Conservation (phyloP, 768 basidiomycete species). For the Leccinum pellstonianum region DNA sequence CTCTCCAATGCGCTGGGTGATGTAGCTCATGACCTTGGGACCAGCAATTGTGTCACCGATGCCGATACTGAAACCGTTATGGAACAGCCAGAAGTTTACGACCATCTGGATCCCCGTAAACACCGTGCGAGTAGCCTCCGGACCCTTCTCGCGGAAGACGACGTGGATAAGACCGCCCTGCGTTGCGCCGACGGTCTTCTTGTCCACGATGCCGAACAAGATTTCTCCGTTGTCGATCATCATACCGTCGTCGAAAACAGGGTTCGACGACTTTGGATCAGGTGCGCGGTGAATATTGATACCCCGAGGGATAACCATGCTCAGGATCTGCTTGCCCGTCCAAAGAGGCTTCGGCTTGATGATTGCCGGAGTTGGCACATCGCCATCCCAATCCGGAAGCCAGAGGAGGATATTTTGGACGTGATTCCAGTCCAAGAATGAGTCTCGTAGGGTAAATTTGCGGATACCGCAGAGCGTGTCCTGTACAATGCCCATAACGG, state of each 20-base stretch:
- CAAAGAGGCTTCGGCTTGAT: conserved; percentile 96
- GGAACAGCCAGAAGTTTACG: conserved; percentile 98
- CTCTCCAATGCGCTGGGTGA: conserved; percentile 77
- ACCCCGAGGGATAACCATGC: conserved; percentile 88
- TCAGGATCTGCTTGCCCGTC: conserved; percentile 96
- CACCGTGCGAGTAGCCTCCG: conserved; percentile 82
- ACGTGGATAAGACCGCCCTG: conserved; percentile 95
- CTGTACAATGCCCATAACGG: conserved; percentile 99
- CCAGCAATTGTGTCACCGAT: conserved; percentile 99
- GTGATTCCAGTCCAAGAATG: conserved; percentile 91
- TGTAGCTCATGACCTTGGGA: conserved; percentile 79
- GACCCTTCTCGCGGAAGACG: conserved; percentile 96
- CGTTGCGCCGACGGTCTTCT: conserved; percentile 97
- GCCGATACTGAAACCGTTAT: conserved; percentile 98
- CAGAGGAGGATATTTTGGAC: conserved; percentile 98
- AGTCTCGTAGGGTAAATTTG: conserved; percentile 94
- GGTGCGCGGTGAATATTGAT: conserved; percentile 88
- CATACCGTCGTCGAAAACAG: conserved; percentile 91
- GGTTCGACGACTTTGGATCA: conserved; percentile 75
- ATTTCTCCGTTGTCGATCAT: conserved; percentile 97
- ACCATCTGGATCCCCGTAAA: conserved; percentile 94
- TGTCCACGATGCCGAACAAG: conserved; percentile 92
- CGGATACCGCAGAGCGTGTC: conserved; percentile 97
- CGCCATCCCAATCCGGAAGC: conserved; percentile 97
- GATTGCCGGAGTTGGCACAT: conserved; percentile 88